phyloP scores from a whole-genome alignment of 768 basidiomycete species.

The Fistulinella prunicolor region DNA sequence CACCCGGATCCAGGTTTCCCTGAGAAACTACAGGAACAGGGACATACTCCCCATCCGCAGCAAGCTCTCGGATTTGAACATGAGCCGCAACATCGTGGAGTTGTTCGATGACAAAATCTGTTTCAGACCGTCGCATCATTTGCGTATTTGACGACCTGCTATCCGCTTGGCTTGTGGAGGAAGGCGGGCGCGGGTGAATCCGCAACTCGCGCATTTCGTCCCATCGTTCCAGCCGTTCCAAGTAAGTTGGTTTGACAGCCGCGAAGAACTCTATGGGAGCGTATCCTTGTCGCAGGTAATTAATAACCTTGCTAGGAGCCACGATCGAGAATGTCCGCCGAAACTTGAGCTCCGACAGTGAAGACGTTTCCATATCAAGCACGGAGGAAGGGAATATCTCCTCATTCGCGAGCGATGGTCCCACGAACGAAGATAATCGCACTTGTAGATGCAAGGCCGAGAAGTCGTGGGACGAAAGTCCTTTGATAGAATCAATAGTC shows the following conservation, averaged over 20 bases:
- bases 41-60: conserved; percentile 76
- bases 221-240: conserved; percentile 90
- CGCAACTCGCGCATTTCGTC: conserved; percentile 87
- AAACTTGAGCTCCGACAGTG: conserved; percentile 79
- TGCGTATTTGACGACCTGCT: conserved; percentile 44
- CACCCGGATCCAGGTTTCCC: conserved; percentile 74
- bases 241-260: conserved; percentile 71
- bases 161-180: conserved; percentile 31
- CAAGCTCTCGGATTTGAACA: conserved; percentile 84
- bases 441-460: conserved; percentile 82
- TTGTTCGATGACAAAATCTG: conserved; percentile 85
- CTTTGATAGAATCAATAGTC: conserved; percentile 83
- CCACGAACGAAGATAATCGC: conserved; percentile 83
- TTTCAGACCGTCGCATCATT: conserved; percentile 91
- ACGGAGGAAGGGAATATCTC: conserved; percentile 78
- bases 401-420: conserved; percentile 63
- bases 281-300: conserved; percentile 71
- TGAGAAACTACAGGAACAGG: conserved; percentile 82
- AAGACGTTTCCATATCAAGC: conserved; percentile 68
- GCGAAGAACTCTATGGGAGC: conserved; percentile 92
- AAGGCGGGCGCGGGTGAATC: conserved; percentile 38
- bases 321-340: conserved; percentile 79
- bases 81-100: conserved; percentile 88
- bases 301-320: conserved; percentile 67
- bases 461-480: conserved; percentile 89